A percentile compares a stretch with the other conserved stretches of the same genome.
These are phyloP conservation scores for Beauveria asiatica DNA, from an alignment of 2,329 filamentous ascomycete species.

Conservation along the genomic window DNA sequence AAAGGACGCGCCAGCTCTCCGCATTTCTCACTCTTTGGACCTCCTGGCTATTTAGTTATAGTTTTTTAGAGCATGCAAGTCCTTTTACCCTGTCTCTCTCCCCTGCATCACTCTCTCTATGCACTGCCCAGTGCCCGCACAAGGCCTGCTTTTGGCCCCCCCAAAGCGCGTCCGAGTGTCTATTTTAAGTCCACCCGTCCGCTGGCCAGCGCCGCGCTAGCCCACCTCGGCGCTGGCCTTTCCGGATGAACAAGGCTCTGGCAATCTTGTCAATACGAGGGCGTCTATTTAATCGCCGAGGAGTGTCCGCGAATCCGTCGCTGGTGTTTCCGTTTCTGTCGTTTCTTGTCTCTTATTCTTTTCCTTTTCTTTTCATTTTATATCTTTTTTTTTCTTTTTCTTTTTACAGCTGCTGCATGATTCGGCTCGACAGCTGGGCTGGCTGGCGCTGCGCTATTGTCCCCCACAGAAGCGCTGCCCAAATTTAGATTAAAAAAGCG, in stretches of 20 bases:
- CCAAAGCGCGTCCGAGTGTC: neutral
- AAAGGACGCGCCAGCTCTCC: constrained; percentile 3
- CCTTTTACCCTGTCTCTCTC: neutral
- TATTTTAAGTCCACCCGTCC: neutral
- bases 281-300: neutral
- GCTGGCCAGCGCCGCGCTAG: neutral
- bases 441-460: neutral
- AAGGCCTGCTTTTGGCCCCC: neutral
- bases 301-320: neutral
- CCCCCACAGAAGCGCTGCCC: neutral
- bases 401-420: neutral
- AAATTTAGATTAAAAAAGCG: no score
- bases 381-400: no score
- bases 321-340: neutral
- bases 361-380: no score
- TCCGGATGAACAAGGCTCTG: neutral
- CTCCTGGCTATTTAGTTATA: neutral
- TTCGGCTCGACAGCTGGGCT: neutral
- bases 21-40: neutral
- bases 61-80: neutral
- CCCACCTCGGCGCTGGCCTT: neutral
- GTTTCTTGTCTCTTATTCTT: neutral
- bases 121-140: neutral
- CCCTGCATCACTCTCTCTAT: neutral
- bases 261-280: neutral